Evolutionary conservation across 23 red algal genomes (phyloP).

Genomic region (Agarophyton chilense): DNA sequence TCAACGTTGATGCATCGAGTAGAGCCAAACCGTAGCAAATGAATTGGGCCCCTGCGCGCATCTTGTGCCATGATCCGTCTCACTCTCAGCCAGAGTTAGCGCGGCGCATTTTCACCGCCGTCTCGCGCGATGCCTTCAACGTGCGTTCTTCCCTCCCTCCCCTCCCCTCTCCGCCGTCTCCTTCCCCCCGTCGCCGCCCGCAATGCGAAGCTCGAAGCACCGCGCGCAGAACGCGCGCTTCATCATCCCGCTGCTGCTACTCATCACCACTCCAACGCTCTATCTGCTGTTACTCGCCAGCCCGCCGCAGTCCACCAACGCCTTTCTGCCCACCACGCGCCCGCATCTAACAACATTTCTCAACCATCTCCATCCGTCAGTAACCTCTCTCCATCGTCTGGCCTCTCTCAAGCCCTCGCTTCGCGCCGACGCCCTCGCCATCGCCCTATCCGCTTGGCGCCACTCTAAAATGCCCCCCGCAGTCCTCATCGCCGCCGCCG

Average conservation of each 20-base stretch:
- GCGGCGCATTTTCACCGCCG: neutral
- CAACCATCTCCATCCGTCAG: conserved; percentile 1
- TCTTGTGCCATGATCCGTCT: too few relatives aligned
- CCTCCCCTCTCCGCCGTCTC: neutral
- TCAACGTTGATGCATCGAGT: too few relatives aligned
- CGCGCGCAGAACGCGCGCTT: neutral
- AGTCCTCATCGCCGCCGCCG: conserved; percentile 13
- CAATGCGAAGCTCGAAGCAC: neutral
- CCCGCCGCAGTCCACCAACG: neutral
- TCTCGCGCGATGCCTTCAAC: neutral
- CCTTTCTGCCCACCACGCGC: conserved; percentile 14
- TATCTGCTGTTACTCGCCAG: neutral
- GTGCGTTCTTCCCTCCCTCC: neutral
- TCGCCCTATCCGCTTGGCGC: conserved; percentile 12
- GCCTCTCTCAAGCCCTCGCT: neutral
- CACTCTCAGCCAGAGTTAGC: too few relatives aligned
- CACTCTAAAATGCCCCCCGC: conserved; percentile 3
- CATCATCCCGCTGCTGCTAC: neutral
- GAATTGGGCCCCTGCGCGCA: too few relatives aligned
- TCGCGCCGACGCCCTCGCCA: neutral
- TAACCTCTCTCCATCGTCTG: conserved; percentile 8
- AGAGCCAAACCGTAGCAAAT: too few relatives aligned
- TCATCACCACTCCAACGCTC: neutral
- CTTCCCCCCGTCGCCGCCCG: neutral
- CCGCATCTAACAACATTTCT: conserved; percentile 25